Conservation (phyloP, 495 filamentous ascomycete species). For the Aspergillus biplanus region DNA sequence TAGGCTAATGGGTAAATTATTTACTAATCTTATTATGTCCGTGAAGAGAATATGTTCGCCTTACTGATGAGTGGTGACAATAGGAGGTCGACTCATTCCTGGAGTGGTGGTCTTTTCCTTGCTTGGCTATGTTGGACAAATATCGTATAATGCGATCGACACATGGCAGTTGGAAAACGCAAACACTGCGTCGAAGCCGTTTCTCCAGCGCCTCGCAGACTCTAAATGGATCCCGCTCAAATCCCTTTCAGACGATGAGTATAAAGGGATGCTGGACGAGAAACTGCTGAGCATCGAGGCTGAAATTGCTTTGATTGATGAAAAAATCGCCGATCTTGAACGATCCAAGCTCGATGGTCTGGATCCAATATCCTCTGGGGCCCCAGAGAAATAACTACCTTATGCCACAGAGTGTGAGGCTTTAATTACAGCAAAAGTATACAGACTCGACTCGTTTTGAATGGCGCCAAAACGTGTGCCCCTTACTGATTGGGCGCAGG, state of each 20-base stretch:
- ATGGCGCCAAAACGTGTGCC: not conserved
- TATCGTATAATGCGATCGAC: constrained; percentile 59
- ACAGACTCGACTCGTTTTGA: not conserved
- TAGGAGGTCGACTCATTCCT: constrained; percentile 58
- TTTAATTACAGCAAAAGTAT: not conserved
- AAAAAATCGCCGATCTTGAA: constrained; percentile 66
- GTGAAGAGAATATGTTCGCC: not conserved
- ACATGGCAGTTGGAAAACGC: constrained; percentile 45
- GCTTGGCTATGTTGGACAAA: constrained; percentile 63
- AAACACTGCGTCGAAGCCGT: constrained; percentile 40
- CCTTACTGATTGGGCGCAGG: not conserved
- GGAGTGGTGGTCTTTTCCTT: constrained; percentile 66
- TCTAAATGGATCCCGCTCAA: constrained; percentile 86
- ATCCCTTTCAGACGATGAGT: constrained; percentile 76
- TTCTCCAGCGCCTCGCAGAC: constrained; percentile 54
- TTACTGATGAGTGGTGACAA: constrained; percentile 17
- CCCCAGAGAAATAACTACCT: constrained; percentile 9
- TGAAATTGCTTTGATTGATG: constrained; percentile 85
- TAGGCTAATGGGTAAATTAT: constrained; percentile 62
- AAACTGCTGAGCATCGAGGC: constrained; percentile 78
- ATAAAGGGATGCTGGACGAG: constrained; percentile 73
- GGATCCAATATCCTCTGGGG: constrained; percentile 29
- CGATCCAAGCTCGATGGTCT: constrained; percentile 47
- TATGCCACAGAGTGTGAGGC: not conserved
- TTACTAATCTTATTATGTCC: not conserved